Base-by-base conservation (phyloP, 202 grass and related monocot species). In the Zoysia matrella region DNA sequence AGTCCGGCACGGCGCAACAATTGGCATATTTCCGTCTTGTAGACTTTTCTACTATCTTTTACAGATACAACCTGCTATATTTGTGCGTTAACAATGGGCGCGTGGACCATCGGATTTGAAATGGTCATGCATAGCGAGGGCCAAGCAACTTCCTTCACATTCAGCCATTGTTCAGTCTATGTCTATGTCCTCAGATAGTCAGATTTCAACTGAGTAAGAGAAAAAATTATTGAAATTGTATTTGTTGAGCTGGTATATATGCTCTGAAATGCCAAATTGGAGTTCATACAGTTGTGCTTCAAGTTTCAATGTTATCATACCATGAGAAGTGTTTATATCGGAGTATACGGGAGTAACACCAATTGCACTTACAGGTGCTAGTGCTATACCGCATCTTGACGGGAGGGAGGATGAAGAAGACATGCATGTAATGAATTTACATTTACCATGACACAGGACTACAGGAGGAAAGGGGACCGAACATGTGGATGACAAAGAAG, bases 401-500 rank as follows among this genome's bases (percentile, higher is more conserved):
- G 52, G 51, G 55, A 45, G 44, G 45, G 39, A 67, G 60, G 51
- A 74, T 44, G 80, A 56, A 36, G 8, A 65, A 30, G 4, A 7
- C 9, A 22, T 50, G 60, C 11, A 57, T 65, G 47, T 9, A 42
- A 2, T 75, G 22, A 58, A 14, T 62, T 3, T 60, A 18, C 64
- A 15, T 46, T 48, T 54, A 39, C 45, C 61, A 68, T 11, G 41
- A 40, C 15, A 70, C n/a, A n/a, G 39, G 49, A 40, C 22, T 30
- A 30, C 22, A 30, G 22, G 22, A 30, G 53, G 44, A 81, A 76
- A 50, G 4, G 16, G 57, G 54, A 73, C 46, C 16, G 11, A 53
- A 62, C 56, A 91, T 85, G 81, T 73, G 78, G 83, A 87, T 83
- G 85, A 93, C 92, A 85, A 98, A 87, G 78, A 86, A 84, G 82